These are phyloP conservation scores for Butyriboletus pseudospeciosus DNA, from an alignment of 1,284 basidiomycete species.

Conservation along the genomic window DNA sequence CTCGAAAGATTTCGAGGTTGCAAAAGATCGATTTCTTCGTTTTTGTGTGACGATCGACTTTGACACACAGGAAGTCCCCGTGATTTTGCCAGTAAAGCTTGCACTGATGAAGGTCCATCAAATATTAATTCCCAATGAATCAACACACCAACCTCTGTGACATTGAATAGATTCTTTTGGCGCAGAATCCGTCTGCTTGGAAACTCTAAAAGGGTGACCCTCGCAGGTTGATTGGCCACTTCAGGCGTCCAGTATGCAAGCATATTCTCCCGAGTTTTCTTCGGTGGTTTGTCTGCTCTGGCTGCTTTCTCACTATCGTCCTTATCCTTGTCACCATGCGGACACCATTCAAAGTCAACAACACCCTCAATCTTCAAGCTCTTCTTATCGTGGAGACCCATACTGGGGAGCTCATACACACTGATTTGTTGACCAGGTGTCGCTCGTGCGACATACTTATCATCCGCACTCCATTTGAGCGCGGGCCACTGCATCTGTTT, in stretches of 20 bases:
- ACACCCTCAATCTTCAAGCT: constrained; percentile 98
- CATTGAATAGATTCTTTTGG: constrained; percentile 98
- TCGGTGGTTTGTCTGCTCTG: constrained; percentile 47
- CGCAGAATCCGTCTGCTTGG: constrained; percentile 83
- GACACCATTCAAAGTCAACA: constrained; percentile 99
- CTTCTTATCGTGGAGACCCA: constrained; percentile 96
- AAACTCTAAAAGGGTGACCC: constrained; percentile 89
- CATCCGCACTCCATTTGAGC: constrained; percentile 97
- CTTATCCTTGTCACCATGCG: constrained; percentile 83
- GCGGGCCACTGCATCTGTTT: constrained; percentile 92
- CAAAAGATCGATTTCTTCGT: constrained; percentile 99
- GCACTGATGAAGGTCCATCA: constrained; percentile 55
- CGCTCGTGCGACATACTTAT: constrained; percentile 85
- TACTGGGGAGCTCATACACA: constrained; percentile 91
- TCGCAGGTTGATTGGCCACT: constrained; percentile 92
- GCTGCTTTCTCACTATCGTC: constrained; percentile 66
- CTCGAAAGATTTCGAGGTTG: constrained; percentile 97
- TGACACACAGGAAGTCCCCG: constrained; percentile 98
- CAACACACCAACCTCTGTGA: constrained; percentile 74
- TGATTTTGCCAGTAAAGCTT: constrained; percentile 99
- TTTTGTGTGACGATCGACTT: constrained; percentile 99
- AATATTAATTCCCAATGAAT: not conserved
- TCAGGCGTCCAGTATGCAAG: constrained; percentile 98
- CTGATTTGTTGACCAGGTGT: constrained; percentile 92
- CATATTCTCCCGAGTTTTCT: constrained; percentile 85